Evolutionary conservation across 1,139 yeast genomes (phyloP).

Genomic region (Spathaspora sp.): DNA sequence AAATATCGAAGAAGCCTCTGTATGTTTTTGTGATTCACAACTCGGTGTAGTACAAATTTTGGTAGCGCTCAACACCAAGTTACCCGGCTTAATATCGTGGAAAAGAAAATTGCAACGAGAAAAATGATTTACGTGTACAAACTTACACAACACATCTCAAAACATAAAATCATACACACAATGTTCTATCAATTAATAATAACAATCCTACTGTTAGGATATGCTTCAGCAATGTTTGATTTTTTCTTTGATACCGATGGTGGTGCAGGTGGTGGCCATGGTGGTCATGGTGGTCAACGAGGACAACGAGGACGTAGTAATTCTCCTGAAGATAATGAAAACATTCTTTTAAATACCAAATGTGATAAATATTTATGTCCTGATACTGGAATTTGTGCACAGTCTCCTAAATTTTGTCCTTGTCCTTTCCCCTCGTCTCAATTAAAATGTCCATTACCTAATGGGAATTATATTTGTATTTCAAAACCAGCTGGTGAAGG

Average conservation of each 20-base stretch:
- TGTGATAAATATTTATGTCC: conserved; percentile 79
- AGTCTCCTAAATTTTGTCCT: conserved; percentile 71
- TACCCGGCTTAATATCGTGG: not conserved
- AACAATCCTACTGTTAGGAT: conserved; percentile 1
- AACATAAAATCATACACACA: not conserved
- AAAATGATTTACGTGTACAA: not conserved
- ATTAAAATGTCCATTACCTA: conserved; percentile 74
- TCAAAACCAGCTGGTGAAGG: conserved; percentile 67
- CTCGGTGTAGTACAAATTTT: not conserved
- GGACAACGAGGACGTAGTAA: conserved; percentile 16
- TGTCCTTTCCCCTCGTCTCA: conserved; percentile 89
- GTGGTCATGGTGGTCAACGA: conserved; percentile 14
- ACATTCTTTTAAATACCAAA: conserved; percentile 31
- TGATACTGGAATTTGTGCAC: conserved; percentile 78
- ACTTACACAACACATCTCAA: not conserved
- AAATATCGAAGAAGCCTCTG: too few relatives aligned
- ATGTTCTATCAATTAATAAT: conserved; percentile 5
- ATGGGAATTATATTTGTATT: conserved; percentile 69
- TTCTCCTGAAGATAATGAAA: conserved; percentile 30
- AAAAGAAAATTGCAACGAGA: not conserved
- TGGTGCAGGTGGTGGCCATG: conserved; percentile 13
- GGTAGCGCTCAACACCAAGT: not conserved
- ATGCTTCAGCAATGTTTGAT: conserved; percentile 2
- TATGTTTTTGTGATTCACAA: not conserved
- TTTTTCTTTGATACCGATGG: conserved; percentile 24